Base-by-base conservation (phyloP, 2,329 filamentous ascomycete genomes). In the Volutella citrinella region DNA sequence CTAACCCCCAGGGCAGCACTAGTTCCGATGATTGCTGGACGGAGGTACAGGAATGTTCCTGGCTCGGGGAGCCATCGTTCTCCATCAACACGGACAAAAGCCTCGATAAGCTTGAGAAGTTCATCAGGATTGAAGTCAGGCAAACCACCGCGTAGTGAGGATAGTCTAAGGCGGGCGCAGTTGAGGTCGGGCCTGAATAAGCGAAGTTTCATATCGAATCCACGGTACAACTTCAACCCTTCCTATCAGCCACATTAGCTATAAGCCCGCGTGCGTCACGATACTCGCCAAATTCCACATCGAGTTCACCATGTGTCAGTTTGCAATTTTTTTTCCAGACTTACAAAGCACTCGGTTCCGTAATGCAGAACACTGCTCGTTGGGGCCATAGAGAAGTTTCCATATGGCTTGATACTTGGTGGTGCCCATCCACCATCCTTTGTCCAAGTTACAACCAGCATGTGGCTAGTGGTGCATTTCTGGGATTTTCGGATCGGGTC, bases 171-270 rank as follows among this genome's bases (percentile, higher is more conserved):
- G 5, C 38, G 38, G 5, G 30, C 23, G 14, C 38, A 41, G 34
- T 41, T 41, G 17, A 34, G 31, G 1, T 27, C 18, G 4, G 38
- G 38, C 4, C 38, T 18, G 19, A 41, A 33, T 3, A 41, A 27
- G 4, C 38, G 38, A 1, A 41, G 34, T 3, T 23, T 30, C 4
- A 30, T 30, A 9, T 41, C 38, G 15, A 32, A 33, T 1, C 38
- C 38, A 7, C 38, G 38, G 15, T 30, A 41, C 4, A 34, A 14
- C 17, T 41, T 41, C 38, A 41, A 37, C 6, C 38, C 38, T n/a
- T 41, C n/a, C n/a, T n/a, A n/a, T n/a, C n/a, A n/a, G n/a, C n/a
- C n/a, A n/a, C n/a, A n/a, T n/a, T n/a, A n/a, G n/a, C n/a, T n/a
- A n/a, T n/a, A n/a, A n/a, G n/a, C n/a, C n/a, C n/a, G n/a, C n/a